These are phyloP conservation scores for Candida parachauliodes DNA, from an alignment of 805 yeast species.

Conservation along the genomic window DNA sequence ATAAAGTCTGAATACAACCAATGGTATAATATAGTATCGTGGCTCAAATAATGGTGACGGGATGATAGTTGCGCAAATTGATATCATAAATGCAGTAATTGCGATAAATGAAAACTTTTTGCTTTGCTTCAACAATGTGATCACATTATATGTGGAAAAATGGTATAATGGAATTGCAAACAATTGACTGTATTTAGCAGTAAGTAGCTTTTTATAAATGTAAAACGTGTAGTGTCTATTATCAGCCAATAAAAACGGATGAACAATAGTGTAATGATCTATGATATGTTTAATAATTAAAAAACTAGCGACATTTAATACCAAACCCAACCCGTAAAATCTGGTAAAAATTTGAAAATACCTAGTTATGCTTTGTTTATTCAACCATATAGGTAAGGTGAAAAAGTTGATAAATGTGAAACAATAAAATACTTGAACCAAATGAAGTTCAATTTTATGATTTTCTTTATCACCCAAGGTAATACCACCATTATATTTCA, in stretches of 20 bases:
- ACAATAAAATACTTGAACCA: constrained; percentile 82
- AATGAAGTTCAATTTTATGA: constrained; percentile 67
- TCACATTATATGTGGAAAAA: constrained; percentile 42
- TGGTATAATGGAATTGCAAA: constrained; percentile 68
- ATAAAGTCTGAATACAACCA: constrained; percentile 66
- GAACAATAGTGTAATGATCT: constrained; percentile 65
- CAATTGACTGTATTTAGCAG: constrained; percentile 44
- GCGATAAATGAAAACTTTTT: constrained; percentile 28
- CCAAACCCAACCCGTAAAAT: constrained; percentile 15
- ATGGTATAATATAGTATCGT: constrained; percentile 84
- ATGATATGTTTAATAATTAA: constrained; percentile 44
- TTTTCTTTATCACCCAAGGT: constrained; percentile 90
- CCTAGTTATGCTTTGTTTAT: constrained; percentile 33
- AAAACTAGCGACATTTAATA: constrained; percentile 14
- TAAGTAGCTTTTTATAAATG: constrained; percentile 65
- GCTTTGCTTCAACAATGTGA: constrained; percentile 14
- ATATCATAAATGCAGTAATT: constrained; percentile 48
- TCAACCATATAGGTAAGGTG: constrained; percentile 72
- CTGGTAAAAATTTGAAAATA: constrained; percentile 36
- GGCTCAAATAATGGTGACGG: constrained; percentile 96
- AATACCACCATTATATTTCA: constrained; percentile 72
- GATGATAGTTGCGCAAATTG: constrained; percentile 58
- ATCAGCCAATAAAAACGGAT: constrained; percentile 90
- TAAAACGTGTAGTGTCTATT: constrained; percentile 93
- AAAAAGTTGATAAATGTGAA: constrained; percentile 58